A percentile compares a stretch with the other conserved stretches of the same genome.
Conservation (phyloP, 2,329 filamentous ascomycete genomes). For the Lasiodiplodia theobromae region DNA sequence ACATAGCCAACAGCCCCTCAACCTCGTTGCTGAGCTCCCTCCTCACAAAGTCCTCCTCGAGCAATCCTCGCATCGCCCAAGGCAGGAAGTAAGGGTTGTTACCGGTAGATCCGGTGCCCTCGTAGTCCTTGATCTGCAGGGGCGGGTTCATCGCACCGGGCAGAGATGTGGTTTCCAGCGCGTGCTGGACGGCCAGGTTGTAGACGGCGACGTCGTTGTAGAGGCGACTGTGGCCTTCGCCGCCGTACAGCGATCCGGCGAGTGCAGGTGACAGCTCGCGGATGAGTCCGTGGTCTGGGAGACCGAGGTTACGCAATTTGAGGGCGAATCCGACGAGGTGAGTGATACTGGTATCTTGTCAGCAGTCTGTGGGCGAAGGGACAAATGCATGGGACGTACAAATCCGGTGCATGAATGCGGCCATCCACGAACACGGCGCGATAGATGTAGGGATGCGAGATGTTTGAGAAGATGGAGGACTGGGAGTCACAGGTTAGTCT, state of each 20-base stretch:
- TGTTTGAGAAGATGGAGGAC: slow-evolving; percentile 86
- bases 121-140: slow-evolving; percentile 44
- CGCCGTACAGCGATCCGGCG: slow-evolving; percentile 88
- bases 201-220: slow-evolving; percentile 92
- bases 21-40: slow-evolving; percentile 80
- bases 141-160: slow-evolving; percentile 37
- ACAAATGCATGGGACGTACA: slow-evolving; percentile 47
- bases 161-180: slow-evolving; percentile 55
- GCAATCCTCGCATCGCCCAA: slow-evolving; percentile 91
- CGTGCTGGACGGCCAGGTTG: slow-evolving; percentile 60
- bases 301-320: slow-evolving; percentile 90
- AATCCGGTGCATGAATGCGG: slow-evolving; percentile 88
- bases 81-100: slow-evolving; percentile 90
- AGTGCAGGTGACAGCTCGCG: slow-evolving; percentile 87
- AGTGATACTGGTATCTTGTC: slow-evolving; percentile 61
- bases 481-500: slow-evolving; percentile 33
- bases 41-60: slow-evolving; percentile 91
- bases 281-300: slow-evolving; percentile 91
- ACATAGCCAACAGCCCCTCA: slow-evolving; percentile 79
- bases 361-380: neutral
- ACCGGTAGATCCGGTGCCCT: slow-evolving; percentile 41
- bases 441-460: slow-evolving; percentile 91
- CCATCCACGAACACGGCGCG: slow-evolving; percentile 96
- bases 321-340: slow-evolving; percentile 92
- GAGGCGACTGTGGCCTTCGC: slow-evolving; percentile 90